phyloP scores from a whole-genome alignment of 768 basidiomycete species.

The Polyporus arcularius region DNA sequence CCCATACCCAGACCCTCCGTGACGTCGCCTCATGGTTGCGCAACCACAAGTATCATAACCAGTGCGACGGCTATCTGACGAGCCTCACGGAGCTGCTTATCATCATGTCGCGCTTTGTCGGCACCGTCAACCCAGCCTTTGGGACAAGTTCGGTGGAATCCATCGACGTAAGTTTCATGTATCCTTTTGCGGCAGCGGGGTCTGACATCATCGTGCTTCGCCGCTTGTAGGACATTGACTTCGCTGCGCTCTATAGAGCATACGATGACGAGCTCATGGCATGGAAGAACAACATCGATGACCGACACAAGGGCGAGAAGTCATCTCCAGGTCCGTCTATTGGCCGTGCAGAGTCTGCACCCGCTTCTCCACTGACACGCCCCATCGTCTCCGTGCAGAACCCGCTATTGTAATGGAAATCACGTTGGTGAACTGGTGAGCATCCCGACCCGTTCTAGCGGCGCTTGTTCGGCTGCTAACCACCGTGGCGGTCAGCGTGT shows the following conservation, averaged over 20 bases:
- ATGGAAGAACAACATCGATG: slow-evolving; percentile 19
- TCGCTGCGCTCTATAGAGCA: slow-evolving; percentile 24
- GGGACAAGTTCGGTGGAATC: slow-evolving; percentile 18
- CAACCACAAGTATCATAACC: slow-evolving; percentile 28
- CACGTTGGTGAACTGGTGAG: slow-evolving; percentile 17
- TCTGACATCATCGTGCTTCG: slow-evolving; percentile 7
- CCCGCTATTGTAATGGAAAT: slow-evolving; percentile 18
- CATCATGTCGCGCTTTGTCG: slow-evolving; percentile 33
- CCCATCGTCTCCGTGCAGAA: neutral
- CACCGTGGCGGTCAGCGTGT: slow-evolving; percentile 11
- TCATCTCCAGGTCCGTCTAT: slow-evolving; percentile 15
- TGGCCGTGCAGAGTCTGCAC: neutral
- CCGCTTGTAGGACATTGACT: slow-evolving; percentile 22
- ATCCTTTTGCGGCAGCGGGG: neutral
- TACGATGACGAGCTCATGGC: slow-evolving; percentile 26
- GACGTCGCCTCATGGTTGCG: slow-evolving; percentile 27
- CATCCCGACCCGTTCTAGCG: neutral
- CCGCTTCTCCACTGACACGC: neutral
- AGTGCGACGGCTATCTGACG: slow-evolving; percentile 30
- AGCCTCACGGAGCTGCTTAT: slow-evolving; percentile 33
- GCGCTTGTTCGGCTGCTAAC: neutral
- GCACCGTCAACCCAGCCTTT: slow-evolving; percentile 24
- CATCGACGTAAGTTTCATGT: slow-evolving; percentile 11
- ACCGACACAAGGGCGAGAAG: slow-evolving; percentile 22
- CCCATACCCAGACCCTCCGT: slow-evolving; percentile 39